Base-by-base conservation (phyloP, 2,329 filamentous ascomycete species). In the Clonostachys chloroleuca region DNA sequence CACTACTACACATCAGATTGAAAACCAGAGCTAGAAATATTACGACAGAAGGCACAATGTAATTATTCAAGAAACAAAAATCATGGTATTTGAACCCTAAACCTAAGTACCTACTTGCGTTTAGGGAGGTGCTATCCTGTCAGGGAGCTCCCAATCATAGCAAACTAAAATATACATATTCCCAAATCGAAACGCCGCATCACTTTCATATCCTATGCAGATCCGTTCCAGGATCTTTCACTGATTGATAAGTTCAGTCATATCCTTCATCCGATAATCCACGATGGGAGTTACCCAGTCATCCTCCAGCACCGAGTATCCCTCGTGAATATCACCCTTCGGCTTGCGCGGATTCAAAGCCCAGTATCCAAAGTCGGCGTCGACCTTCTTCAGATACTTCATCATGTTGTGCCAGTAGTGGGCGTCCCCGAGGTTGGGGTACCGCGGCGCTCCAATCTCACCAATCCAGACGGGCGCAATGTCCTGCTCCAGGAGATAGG, bases 361-460 rank as follows among this genome's bases (percentile, higher is more conserved):
- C 84, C 84, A 87, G 63, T 87, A 87, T 7, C 78, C 84, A 67
- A 84, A 85, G 55, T 86, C 83, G 10, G 79, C 80, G 54, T 85
- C 80, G 44, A 80, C 62, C 4, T 67, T 63, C 56, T 74, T 73
- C 48, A 87, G 68, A 60, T 76, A 84, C 30, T 69, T 70, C 66
- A 85, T 67, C 61, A 87, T 61, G 59, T 86, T 81, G 40, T 66
- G 63, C 84, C 83, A 87, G 66, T 87, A 87, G 56, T 83, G 81
- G 47, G 69, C 69, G 52, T 84, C 81, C 8, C 81, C 80, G 9
- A 72, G 64, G 34, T 70, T 72, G 1, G 81, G 80, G 6, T 61
- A 51, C 43, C 68, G 65, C 16, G 82, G 78, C 24, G 79, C 78
- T 2, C 84, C 83, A 49, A 87, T 77, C 65, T 87, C 84, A 44